Evolutionary conservation across 2,329 filamentous ascomycete genomes (phyloP).

Genomic region (Penicillium sp.): DNA sequence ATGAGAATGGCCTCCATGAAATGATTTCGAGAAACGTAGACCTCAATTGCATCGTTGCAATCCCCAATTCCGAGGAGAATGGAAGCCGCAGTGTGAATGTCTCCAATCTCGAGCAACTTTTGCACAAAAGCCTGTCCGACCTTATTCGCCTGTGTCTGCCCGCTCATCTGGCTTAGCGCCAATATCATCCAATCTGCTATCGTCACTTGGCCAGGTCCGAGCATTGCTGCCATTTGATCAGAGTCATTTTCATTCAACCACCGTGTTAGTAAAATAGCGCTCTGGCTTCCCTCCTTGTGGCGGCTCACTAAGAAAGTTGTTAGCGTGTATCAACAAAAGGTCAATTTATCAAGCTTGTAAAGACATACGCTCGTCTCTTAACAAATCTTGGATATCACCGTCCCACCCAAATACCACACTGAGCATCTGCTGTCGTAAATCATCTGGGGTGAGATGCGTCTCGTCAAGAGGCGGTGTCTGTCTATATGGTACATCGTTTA

Average conservation of each 20-base stretch:
- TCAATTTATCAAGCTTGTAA: neutral
- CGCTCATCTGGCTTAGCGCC: conserved; percentile 85
- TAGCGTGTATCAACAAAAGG: conserved; percentile 19
- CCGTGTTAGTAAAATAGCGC: conserved; percentile 81
- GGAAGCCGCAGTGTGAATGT: conserved; percentile 89
- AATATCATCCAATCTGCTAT: conserved; percentile 97
- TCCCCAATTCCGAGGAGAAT: conserved; percentile 93
- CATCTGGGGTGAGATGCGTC: conserved; percentile 70
- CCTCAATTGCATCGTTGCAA: conserved; percentile 91
- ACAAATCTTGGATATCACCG: conserved; percentile 77
- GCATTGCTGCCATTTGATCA: conserved; percentile 78
- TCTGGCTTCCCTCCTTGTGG: conserved; percentile 75
- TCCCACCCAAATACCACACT: conserved; percentile 95
- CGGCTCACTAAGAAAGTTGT: conserved; percentile 60
- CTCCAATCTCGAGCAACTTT: conserved; percentile 83
- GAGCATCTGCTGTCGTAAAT: conserved; percentile 88
- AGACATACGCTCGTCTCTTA: conserved; percentile 76
- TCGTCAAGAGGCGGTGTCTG: conserved; percentile 66
- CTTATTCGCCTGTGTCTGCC: conserved; percentile 80
- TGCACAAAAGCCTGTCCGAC: conserved; percentile 90
- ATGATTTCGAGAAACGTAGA: conserved; percentile 88
- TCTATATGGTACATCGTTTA: conserved; percentile 83
- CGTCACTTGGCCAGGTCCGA: conserved; percentile 81
- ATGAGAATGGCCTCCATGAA: conserved; percentile 93
- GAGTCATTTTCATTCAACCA: conserved; percentile 89